phyloP scores from a whole-genome alignment of 805 yeast species.

The Ogataea pilisensis region DNA sequence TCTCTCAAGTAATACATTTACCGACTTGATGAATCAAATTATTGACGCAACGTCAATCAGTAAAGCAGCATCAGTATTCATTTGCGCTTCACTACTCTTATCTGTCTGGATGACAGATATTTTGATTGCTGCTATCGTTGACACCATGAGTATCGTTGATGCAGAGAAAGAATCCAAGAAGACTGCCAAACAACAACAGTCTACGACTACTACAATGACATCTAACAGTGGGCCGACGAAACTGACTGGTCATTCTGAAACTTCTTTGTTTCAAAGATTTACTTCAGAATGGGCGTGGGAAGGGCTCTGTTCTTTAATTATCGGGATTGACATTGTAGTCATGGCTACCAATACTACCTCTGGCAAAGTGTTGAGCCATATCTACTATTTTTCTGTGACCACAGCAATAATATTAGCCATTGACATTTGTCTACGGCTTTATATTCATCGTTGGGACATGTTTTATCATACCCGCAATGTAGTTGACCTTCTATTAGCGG shows the following conservation, averaged over 20 bases:
- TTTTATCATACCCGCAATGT: conserved; percentile 42
- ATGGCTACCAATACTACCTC: conserved; percentile 43
- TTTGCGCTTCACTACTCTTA: conserved; percentile 60
- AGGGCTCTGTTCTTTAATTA: conserved; percentile 30
- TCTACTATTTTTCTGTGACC: conserved; percentile 39
- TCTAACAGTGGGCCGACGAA: no score
- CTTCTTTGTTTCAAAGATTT: no score
- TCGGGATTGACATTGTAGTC: conserved; percentile 39
- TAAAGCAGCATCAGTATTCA: conserved; percentile 55
- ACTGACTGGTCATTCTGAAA: no score
- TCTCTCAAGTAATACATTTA: conserved; percentile 80
- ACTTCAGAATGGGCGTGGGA: conserved; percentile 4
- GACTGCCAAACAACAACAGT: no score
- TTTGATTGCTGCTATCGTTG: conserved; percentile 74
- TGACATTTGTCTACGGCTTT: conserved; percentile 51
- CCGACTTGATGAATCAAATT: conserved; percentile 74
- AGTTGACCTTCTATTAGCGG: conserved; percentile 53
- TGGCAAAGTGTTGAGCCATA: conserved; percentile 19
- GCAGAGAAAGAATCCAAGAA: conserved; percentile 36
- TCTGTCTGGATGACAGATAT: conserved; percentile 79
- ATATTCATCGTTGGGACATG: conserved; percentile 45
- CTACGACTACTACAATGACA: no score
- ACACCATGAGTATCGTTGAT: conserved; percentile 60
- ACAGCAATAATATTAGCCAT: conserved; percentile 41
- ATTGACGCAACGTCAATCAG: conserved; percentile 75